Percentiles rank a stretch among this genome's conserved stretches.
phyloP scores from a whole-genome alignment of 495 filamentous ascomycete species.

The Penicillium riverlandense region DNA sequence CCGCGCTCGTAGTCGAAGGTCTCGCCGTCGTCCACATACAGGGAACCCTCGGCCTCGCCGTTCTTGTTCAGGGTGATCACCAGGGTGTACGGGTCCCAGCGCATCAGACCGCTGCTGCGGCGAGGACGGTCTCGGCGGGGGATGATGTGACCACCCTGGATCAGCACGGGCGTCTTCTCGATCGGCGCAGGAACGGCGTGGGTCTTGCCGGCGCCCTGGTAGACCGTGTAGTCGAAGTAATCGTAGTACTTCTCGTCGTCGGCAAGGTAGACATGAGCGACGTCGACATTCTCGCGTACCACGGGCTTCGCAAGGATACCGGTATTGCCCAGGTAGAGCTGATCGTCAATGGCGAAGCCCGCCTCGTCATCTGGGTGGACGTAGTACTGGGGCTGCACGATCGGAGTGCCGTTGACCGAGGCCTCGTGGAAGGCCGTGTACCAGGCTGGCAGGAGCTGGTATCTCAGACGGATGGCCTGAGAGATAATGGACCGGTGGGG shows the following conservation, averaged over 20 bases:
- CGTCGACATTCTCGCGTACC: constrained; percentile 61
- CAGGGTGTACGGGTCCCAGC: constrained; percentile 88
- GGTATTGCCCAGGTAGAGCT: constrained; percentile 81
- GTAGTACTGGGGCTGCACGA: constrained; percentile 87
- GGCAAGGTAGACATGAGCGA: constrained; percentile 77
- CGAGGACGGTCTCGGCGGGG: constrained; percentile 82
- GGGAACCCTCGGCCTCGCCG: constrained; percentile 66
- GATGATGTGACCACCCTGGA: constrained; percentile 88
- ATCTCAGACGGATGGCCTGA: constrained; percentile 79
- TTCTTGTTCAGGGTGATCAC: constrained; percentile 67
- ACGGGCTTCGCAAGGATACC: constrained; percentile 88
- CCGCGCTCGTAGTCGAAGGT: constrained; percentile 81
- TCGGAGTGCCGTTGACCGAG: constrained; percentile 71
- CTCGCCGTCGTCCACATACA: constrained; percentile 94
- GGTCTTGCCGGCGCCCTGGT: constrained; percentile 59
- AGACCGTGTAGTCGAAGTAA: constrained; percentile 77
- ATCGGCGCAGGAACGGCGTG: constrained; percentile 68
- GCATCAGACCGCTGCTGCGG: constrained; percentile 81
- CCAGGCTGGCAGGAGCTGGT: constrained; percentile 87
- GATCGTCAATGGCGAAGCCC: constrained; percentile 83
- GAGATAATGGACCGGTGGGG: constrained; percentile 83
- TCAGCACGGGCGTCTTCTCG: constrained; percentile 78
- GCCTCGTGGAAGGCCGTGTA: constrained; percentile 96
- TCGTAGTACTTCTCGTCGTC: constrained; percentile 87
- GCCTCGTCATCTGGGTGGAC: constrained; percentile 80